Evolutionary conservation across 495 filamentous ascomycete genomes (phyloP).

Genomic region (Penicillium chermesinum): DNA sequence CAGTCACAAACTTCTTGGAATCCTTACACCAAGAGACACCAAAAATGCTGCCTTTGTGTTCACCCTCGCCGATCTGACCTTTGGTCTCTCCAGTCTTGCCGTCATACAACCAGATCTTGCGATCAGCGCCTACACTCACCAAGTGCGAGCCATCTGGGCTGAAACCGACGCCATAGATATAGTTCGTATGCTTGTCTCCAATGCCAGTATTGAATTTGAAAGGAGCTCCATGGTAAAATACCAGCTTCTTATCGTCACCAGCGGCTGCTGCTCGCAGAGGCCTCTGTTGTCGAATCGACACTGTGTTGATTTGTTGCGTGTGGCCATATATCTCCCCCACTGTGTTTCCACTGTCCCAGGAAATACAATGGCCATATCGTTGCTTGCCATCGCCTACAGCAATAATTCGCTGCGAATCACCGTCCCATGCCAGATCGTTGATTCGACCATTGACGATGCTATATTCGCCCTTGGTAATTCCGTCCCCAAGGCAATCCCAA

Average conservation of each 20-base stretch:
- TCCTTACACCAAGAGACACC: constrained; percentile 85
- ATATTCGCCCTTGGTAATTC: constrained; percentile 73
- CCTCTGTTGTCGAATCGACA: constrained; percentile 83
- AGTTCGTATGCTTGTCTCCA: constrained; percentile 76
- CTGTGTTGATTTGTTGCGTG: constrained; percentile 81
- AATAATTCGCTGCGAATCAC: constrained; percentile 91
- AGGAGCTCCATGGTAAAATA: constrained; percentile 88
- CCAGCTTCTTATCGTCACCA: constrained; percentile 79
- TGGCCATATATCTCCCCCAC: constrained; percentile 93
- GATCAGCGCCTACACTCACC: constrained; percentile 85
- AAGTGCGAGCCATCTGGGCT: constrained; percentile 81
- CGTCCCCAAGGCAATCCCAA: constrained; percentile 68
- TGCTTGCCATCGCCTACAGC: constrained; percentile 94
- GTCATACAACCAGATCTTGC: constrained; percentile 87
- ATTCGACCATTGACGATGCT: constrained; percentile 91
- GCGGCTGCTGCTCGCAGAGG: constrained; percentile 87
- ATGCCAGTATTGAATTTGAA: constrained; percentile 85
- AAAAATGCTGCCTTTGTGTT: constrained; percentile 90
- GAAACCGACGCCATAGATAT: constrained; percentile 83
- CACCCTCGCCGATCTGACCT: constrained; percentile 70
- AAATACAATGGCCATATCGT: constrained; percentile 89
- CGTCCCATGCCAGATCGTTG: constrained; percentile 96
- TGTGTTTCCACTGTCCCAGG: constrained; percentile 89
- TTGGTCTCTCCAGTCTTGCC: constrained; percentile 87
- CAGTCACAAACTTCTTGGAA: constrained; percentile 83